Conservation (phyloP, 2,329 filamentous ascomycete genomes). For the Metarhizium sp. region DNA sequence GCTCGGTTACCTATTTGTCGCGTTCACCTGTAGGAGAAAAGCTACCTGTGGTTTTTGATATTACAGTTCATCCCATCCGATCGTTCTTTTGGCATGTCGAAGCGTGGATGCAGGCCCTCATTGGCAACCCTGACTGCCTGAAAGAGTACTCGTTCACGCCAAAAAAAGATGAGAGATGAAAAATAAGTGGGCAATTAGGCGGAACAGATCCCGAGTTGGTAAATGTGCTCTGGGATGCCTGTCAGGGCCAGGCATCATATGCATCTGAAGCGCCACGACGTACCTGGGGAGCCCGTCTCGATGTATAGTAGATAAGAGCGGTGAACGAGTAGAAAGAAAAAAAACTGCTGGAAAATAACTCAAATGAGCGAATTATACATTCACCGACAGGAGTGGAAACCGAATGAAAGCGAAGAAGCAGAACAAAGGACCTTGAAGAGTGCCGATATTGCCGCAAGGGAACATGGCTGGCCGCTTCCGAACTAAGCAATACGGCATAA, state of each 20-base stretch:
- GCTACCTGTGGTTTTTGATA: not conserved
- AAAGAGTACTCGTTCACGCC: not conserved
- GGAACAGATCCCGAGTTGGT: conserved; percentile 1
- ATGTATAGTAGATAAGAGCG: not conserved
- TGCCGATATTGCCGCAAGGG: not conserved
- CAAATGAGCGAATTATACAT: not conserved
- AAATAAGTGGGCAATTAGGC: not conserved
- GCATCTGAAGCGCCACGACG: not conserved
- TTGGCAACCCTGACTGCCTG: not conserved
- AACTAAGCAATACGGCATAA: not conserved
- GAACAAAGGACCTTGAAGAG: not conserved
- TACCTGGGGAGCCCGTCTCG: not conserved
- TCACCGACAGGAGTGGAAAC: not conserved
- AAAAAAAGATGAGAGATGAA: not conserved
- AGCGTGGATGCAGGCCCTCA: not conserved
- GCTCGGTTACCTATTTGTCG: not conserved
- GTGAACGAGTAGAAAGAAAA: not conserved
- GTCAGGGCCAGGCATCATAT: not conserved
- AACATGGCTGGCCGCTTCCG: not conserved
- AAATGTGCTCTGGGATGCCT: not conserved
- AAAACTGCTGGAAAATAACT: not conserved
- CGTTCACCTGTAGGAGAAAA: not conserved
- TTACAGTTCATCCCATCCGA: not conserved
- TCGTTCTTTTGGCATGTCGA: not conserved
- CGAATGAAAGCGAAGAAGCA: not conserved